Conservation (phyloP, 2,329 filamentous ascomycete genomes). For the Ophiosphaerella herpotricha region DNA sequence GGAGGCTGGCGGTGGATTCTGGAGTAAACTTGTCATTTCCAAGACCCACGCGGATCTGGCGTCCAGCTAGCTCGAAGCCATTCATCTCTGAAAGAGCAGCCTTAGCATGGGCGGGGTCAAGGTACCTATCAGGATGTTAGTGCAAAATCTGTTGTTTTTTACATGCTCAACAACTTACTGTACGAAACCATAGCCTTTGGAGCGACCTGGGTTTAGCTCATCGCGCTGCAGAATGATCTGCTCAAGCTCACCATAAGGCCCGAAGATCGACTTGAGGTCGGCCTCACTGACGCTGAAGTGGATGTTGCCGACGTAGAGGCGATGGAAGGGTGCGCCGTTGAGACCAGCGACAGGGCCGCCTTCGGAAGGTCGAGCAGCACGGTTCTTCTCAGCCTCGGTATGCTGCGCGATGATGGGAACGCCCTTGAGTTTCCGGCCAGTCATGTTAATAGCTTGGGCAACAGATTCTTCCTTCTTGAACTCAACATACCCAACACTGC, state of each 20-base stretch:
- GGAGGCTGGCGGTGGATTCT: conserved; percentile 89
- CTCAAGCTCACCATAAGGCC: conserved; percentile 95
- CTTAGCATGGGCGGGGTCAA: conserved; percentile 86
- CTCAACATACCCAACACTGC: conserved; percentile 97
- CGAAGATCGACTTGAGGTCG: conserved; percentile 94
- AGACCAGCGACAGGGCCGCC: conserved; percentile 65
- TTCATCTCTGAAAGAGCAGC: conserved; percentile 99
- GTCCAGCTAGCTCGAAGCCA: conserved; percentile 95
- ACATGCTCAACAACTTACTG: conserved; percentile 68
- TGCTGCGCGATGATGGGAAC: conserved; percentile 98
- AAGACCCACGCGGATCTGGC: conserved; percentile 96
- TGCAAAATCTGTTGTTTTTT: neutral
- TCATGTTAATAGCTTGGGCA: conserved; percentile 91
- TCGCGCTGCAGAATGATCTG: conserved; percentile 98
- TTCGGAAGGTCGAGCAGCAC: conserved; percentile 79
- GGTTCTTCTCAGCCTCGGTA: conserved; percentile 99
- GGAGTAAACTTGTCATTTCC: conserved; percentile 99
- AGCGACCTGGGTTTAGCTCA: conserved; percentile 63
- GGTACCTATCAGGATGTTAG: conserved; percentile 69
- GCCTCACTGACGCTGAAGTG: conserved; percentile 99
- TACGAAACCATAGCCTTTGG: conserved; percentile 94
- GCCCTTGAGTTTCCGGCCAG: conserved; percentile 96
- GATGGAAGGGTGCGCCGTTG: conserved; percentile 92
- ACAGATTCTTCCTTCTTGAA: conserved; percentile 97
- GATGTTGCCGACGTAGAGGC: conserved; percentile 98